Evolutionary conservation across 192 early-diverging fungal genomes (phyloP), one percentile per base, ranked within the genome.

Genomic region (Coemansia sp.): DNA sequence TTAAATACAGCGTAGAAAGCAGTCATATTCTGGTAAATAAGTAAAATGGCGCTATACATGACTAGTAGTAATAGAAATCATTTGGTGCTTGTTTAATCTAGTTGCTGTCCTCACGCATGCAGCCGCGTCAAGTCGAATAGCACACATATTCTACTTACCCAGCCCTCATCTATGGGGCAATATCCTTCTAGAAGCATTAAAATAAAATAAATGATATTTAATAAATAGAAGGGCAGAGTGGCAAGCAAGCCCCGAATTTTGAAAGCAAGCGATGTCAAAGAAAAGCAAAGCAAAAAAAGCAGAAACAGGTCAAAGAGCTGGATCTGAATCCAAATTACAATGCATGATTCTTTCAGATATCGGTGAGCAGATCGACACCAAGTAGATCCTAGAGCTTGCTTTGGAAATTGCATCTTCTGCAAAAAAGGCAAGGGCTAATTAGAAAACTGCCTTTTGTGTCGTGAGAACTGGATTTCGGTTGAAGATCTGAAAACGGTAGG

Each of bases 111-210:
- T 31, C 31, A 4, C 13, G 43, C 43, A n/a, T 45, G 43, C 43
- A 20, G 43, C 18, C 18, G n/a, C 9, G 18, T 9, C 43, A 21
- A 7, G 9, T n/a, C 7, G 18, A 9, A 45, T 21, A 13, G 24
- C 11, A 11, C 48, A 28, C 13, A 31, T 31, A 5, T 55, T 55
- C 48, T 24, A 68, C 67, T 60, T 69, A 69, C 67, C 67, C 67
- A 69, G 48, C 67, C 67, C 39, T 63, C 67, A 14, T 23, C 18
- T 33, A 14, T 53, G 5, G 67, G 40, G 55, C 67, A 69, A 33
- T 42, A 63, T 33, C 28, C 45, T 18, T 37, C 2, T 8, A 58
- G 2, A 3, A 9, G 34, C 56, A 58, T 58, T 58, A 23, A 24
- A 31, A 16, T 53, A 23, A 8, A 10, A n/a, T n/a, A n/a, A 31